Percentiles rank a stretch among this genome's conserved stretches.
Evolutionary conservation across 495 filamentous ascomycete genomes (phyloP).

Genomic region (Xylaria longipes): DNA sequence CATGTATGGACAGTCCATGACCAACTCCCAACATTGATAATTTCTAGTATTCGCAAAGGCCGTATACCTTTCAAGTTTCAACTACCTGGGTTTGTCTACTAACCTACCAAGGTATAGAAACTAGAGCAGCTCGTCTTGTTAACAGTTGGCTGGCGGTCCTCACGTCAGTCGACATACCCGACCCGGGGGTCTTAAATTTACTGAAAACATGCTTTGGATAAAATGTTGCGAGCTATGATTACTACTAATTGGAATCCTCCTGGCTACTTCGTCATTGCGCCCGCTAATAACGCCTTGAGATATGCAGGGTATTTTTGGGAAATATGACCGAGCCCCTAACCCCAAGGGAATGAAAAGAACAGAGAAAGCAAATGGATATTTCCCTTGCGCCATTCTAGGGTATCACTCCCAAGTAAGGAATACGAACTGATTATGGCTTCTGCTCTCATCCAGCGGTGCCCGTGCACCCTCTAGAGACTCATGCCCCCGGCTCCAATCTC

Average conservation of each 20-base stretch:
- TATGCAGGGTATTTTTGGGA: conserved; percentile 25
- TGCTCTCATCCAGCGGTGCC: conserved; percentile 18
- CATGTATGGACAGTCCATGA: background rate
- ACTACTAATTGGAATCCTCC: background rate
- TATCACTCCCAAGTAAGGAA: conserved; percentile 24
- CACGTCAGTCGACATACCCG: background rate
- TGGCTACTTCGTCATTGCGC: conserved; percentile 12
- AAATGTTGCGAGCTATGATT: background rate
- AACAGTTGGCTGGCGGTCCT: background rate
- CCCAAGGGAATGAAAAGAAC: conserved; percentile 18
- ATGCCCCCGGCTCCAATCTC: conserved; percentile 11
- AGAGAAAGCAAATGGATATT: conserved; percentile 23
- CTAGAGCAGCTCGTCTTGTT: background rate
- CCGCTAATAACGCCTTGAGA: conserved; percentile 25
- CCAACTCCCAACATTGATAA: background rate
- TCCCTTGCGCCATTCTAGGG: conserved; percentile 31
- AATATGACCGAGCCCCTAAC: conserved; percentile 11
- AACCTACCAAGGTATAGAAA: background rate
- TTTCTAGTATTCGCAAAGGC: background rate
- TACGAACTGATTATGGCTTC: conserved; percentile 28
- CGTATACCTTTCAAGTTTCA: background rate
- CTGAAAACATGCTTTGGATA: background rate
- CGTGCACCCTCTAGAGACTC: background rate
- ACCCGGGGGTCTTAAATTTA: background rate
- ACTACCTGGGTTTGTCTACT: background rate